Evolutionary conservation across 768 basidiomycete species (phyloP).

Genomic region (Serendipita sp.): DNA sequence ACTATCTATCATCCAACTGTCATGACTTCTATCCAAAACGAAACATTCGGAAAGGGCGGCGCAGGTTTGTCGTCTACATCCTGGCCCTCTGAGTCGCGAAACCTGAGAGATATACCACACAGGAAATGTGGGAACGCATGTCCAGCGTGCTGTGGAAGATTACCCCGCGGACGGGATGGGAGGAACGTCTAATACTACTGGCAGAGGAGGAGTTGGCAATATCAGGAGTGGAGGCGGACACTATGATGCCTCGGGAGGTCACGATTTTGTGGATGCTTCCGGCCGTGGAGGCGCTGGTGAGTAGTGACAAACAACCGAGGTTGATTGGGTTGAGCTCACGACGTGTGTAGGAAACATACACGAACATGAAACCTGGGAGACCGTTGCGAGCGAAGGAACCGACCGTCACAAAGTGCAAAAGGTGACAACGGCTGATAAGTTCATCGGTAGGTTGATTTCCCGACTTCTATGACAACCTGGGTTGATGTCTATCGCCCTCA

Average conservation of each 20-base stretch:
- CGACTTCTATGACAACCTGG: neutral
- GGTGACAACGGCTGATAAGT: neutral
- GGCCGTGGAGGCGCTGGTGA: constrained; percentile 2
- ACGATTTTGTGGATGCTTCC: neutral
- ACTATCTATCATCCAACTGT: neutral
- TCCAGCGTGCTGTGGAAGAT: neutral
- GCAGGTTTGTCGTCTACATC: neutral
- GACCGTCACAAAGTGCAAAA: neutral
- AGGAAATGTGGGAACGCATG: constrained; percentile 1
- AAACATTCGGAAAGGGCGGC: constrained; percentile 4
- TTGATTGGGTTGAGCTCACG: neutral
- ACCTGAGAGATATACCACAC: too few species aligned
- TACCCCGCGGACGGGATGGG: neutral
- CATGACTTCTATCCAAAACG: neutral
- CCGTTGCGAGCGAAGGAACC: neutral
- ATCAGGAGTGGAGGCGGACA: neutral
- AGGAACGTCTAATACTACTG: neutral
- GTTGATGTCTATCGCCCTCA: neutral
- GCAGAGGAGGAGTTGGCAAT: neutral
- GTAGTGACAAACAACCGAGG: neutral
- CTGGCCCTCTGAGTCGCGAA: too few species aligned
- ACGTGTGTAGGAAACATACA: neutral
- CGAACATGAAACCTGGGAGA: neutral
- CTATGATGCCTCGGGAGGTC: neutral
- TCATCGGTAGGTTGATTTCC: neutral